These are phyloP conservation scores for Prunus kanzakura DNA, from an alignment of 306 rosid genomes.

Conservation along the genomic window DNA sequence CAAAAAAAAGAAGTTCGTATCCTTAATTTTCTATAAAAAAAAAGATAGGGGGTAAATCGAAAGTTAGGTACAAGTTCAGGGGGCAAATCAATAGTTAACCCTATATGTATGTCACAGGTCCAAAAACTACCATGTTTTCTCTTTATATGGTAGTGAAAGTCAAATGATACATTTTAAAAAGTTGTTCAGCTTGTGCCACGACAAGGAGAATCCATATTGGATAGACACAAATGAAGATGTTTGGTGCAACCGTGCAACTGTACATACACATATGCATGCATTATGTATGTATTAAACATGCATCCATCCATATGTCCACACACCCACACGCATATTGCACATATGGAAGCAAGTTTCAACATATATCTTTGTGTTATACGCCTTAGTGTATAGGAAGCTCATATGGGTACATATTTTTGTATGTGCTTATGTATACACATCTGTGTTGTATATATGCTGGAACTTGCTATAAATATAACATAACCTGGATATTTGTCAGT, in stretches of 20 bases:
- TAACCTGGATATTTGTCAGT: neutral
- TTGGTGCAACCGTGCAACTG: neutral
- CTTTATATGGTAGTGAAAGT: neutral
- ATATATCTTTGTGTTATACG: too few relatives aligned
- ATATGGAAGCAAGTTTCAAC: neutral
- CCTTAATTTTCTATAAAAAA: too few relatives aligned
- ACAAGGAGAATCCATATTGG: neutral
- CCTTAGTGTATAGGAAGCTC: neutral
- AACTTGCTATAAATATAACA: too few relatives aligned
- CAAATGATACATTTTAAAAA: neutral
- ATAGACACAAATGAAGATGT: neutral
- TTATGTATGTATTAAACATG: neutral
- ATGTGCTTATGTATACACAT: too few relatives aligned
- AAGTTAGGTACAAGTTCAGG: too few relatives aligned
- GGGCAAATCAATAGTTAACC: too few relatives aligned
- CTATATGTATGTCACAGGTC: neutral
- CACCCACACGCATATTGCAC: neutral
- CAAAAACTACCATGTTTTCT: neutral
- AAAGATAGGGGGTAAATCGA: too few relatives aligned
- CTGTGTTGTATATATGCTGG: too few relatives aligned
- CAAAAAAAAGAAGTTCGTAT: too few relatives aligned
- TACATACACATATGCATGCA: too few relatives aligned
- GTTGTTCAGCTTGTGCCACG: neutral
- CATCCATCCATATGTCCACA: neutral
- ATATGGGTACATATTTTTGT: neutral